A percentile compares a stretch with the other conserved stretches of the same genome.
These are phyloP conservation scores for Paecilomyces formosus DNA, from an alignment of 2,329 filamentous ascomycete species.

Conservation along the genomic window DNA sequence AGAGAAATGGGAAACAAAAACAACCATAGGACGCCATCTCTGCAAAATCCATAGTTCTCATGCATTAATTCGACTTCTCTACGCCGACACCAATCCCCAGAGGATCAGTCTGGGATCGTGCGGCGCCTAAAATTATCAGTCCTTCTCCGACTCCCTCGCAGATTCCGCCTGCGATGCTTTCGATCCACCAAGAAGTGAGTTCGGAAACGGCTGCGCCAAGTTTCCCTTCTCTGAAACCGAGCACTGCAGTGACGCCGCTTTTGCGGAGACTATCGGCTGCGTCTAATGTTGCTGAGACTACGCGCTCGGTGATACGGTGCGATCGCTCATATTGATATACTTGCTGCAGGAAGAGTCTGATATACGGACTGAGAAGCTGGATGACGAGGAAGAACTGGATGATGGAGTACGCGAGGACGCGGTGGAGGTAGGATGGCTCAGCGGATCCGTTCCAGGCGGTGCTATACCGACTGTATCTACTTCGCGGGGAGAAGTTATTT, in stretches of 20 bases:
- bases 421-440: slow-evolving; percentile 49
- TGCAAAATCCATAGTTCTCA: not conserved
- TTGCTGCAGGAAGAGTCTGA: slow-evolving; percentile 46
- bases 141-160: slow-evolving; percentile 56
- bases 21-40: not conserved
- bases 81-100: not conserved
- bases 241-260: slow-evolving; percentile 45
- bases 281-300: slow-evolving; percentile 46
- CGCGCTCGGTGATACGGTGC: slow-evolving; percentile 55
- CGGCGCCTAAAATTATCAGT: slow-evolving; percentile 38
- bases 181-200: slow-evolving; percentile 53
- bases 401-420: slow-evolving; percentile 49
- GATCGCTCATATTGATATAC: slow-evolving; percentile 58
- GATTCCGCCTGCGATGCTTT: slow-evolving; percentile 58
- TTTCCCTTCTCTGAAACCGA: slow-evolving; percentile 56
- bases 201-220: slow-evolving; percentile 54
- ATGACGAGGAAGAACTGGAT: slow-evolving; percentile 53
- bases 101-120: not conserved
- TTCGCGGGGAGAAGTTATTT: not conserved
- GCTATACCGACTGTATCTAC: not conserved
- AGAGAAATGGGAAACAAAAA: not conserved
- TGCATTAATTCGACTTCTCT: not conserved
- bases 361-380: slow-evolving; percentile 55
- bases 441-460: slow-evolving; percentile 4
- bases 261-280: slow-evolving; percentile 49